Evolutionary conservation across 2,329 filamentous ascomycete species (phyloP), one percentile per base, ranked within the genome.

Genomic region (Fusarium pininemorale): DNA sequence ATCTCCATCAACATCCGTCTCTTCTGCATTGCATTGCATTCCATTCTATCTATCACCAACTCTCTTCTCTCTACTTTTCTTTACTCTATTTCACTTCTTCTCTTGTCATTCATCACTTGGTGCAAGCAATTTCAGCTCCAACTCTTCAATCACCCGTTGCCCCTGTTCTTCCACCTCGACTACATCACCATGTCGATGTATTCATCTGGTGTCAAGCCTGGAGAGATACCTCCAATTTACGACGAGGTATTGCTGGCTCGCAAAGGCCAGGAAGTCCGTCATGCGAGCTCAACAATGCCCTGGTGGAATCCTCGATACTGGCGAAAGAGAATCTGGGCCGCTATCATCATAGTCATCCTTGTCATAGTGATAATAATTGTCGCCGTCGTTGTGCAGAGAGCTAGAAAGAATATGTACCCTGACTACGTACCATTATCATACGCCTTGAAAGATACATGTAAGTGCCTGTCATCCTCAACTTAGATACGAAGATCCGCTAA

Each of bases 241-340:
- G 78, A 82, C 28, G 79, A 82, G 51, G 73, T 81, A 53, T 56
- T 75, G 55, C 70, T 79, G 24, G 51, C 69, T 41, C 63, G 73
- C 6, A 60, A 67, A 35, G 71, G 72, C 32, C 66, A 75, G 53
- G 69, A 69, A 64, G 30, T 77, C 26, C 75, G 71, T 7, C 75
- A 64, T 28, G 76, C 74, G 22, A 73, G 76, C 22, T 68, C 80
- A 11, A 75, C 70, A 35, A 79, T 78, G 68, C 80, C 82, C 13
- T 82, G 79, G 80, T 89, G 85, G 79, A 83, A 90, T 69, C 85
- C 86, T 1, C 83, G 83, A 56, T 83, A 83, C 53, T 92, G 90
- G 90, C 81, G 85, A 45, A 86, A 86, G 77, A 86, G 84, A 66
- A 83, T 82, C 16, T 91, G 87, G 86, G 76, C 87, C 11, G 84